A percentile compares a stretch with the other conserved stretches of the same genome.
Evolutionary conservation across 2,329 filamentous ascomycete genomes (phyloP).

Genomic region (Pseudogymnoascus sp.): DNA sequence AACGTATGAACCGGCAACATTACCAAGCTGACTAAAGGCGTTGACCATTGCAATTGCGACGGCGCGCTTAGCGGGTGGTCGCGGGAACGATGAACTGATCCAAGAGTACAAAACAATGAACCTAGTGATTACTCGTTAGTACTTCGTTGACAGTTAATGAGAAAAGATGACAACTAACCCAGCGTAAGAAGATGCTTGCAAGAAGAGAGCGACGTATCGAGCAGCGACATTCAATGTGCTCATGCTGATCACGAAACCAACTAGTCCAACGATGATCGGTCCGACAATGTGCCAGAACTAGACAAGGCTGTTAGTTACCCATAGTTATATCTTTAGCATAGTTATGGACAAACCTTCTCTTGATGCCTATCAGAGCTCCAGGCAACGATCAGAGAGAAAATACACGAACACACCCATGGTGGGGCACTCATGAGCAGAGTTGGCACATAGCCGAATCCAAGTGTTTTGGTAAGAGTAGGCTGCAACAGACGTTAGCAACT

Average conservation of each 20-base stretch:
- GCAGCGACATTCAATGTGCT: conserved; percentile 24
- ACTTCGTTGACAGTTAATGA: background rate
- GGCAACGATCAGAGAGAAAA: conserved; percentile 46
- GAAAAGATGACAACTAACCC: conserved; percentile 42
- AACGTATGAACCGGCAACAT: conserved; percentile 54
- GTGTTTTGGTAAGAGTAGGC: conserved; percentile 34
- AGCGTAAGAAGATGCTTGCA: conserved; percentile 31
- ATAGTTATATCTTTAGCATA: conserved; percentile 47
- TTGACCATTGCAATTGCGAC: conserved; percentile 17
- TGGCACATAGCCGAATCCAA: conserved; percentile 44
- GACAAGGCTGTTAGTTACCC: conserved; percentile 50
- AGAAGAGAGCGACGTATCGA: conserved; percentile 27
- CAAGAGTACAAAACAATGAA: conserved; percentile 52
- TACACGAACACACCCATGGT: conserved; percentile 50
- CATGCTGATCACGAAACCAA: conserved; percentile 26
- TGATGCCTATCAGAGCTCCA: conserved; percentile 45
- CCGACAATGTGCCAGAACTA: conserved; percentile 39
- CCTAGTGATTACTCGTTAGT: conserved; percentile 10
- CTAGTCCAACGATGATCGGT: conserved; percentile 22
- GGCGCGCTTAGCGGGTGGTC: conserved; percentile 18
- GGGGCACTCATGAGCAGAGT: conserved; percentile 49
- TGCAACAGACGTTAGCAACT: background rate
- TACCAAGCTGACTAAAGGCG: conserved; percentile 37
- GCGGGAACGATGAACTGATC: conserved; percentile 34
- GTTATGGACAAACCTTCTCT: conserved; percentile 35